Evolutionary conservation across 805 yeast genomes (phyloP).

Genomic region (Cyberlindnera meyerae): DNA sequence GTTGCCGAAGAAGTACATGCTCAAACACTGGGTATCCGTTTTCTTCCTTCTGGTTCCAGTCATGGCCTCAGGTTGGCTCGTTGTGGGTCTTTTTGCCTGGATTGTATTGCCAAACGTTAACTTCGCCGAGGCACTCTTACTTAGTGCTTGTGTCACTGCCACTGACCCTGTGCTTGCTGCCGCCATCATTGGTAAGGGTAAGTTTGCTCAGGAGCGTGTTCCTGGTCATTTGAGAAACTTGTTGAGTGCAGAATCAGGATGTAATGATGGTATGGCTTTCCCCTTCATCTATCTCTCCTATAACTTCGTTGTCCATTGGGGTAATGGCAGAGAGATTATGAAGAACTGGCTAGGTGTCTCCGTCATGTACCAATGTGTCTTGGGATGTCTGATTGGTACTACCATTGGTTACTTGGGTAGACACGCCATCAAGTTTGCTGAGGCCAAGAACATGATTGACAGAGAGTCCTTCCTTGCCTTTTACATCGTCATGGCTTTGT

Average conservation of each 20-base stretch:
- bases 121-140: constrained; percentile 66
- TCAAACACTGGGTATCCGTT: constrained; percentile 76
- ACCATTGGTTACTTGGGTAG: constrained; percentile 68
- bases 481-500: constrained; percentile 74
- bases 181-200: constrained; percentile 92
- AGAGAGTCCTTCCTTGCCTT: constrained; percentile 85
- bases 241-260: constrained; percentile 80
- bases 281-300: constrained; percentile 78
- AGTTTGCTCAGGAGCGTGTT: constrained; percentile 74
- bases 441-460: constrained; percentile 63
- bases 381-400: constrained; percentile 74
- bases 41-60: constrained; percentile 72
- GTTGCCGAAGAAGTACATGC: constrained; percentile 84
- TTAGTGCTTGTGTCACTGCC: constrained; percentile 88
- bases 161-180: constrained; percentile 95
- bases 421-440: constrained; percentile 71
- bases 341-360: constrained; percentile 78
- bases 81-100: constrained; percentile 78
- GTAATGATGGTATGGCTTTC: constrained; percentile 95
- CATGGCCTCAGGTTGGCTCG: constrained; percentile 87
- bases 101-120: constrained; percentile 65
- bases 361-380: constrained; percentile 72
- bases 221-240: constrained; percentile 89
- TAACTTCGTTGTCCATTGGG: constrained; percentile 60
- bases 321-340: constrained; percentile 61